phyloP scores from a whole-genome alignment of 2,329 filamentous ascomycete species.

The Aspergillus intermedius region DNA sequence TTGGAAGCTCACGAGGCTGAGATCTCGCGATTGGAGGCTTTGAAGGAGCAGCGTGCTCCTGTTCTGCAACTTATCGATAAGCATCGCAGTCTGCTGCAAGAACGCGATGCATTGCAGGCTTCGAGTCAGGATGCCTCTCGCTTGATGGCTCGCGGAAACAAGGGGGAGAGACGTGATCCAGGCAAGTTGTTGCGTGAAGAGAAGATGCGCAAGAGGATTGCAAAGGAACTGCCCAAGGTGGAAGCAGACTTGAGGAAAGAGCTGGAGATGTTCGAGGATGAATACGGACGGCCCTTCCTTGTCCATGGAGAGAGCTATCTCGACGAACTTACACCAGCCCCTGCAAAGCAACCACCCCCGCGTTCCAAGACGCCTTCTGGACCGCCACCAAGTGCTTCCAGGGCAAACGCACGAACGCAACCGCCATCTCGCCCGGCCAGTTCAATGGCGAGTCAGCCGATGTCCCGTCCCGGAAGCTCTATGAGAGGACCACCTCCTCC shows the following conservation, averaged over 20 bases:
- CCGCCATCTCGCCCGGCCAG: slow-evolving; percentile 29
- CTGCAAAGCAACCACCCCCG: slow-evolving; percentile 61
- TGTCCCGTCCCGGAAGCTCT: slow-evolving; percentile 26
- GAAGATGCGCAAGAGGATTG: slow-evolving; percentile 96
- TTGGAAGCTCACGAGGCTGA: slow-evolving; percentile 93
- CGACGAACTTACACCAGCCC: slow-evolving; percentile 63
- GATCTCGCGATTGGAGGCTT: slow-evolving; percentile 69
- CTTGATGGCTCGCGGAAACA: slow-evolving; percentile 82
- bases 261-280: slow-evolving; percentile 85
- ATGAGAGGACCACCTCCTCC: slow-evolving; percentile 37
- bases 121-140: slow-evolving; percentile 94
- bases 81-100: slow-evolving; percentile 73
- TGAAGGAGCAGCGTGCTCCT: slow-evolving; percentile 82
- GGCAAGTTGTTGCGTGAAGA: slow-evolving; percentile 90
- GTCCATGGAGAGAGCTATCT: slow-evolving; percentile 90
- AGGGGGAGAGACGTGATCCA: slow-evolving; percentile 90
- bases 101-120: slow-evolving; percentile 78
- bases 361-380: slow-evolving; percentile 42
- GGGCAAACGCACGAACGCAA: slow-evolving; percentile 16
- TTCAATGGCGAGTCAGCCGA: slow-evolving; percentile 4
- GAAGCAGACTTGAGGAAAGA: slow-evolving; percentile 72
- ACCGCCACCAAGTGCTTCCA: slow-evolving; percentile 21
- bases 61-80: slow-evolving; percentile 75
- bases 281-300: slow-evolving; percentile 86
- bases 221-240: slow-evolving; percentile 91